phyloP scores from a whole-genome alignment of 225 moss, liverwort and hornwort species.

The Antitrichia curtipendula region DNA sequence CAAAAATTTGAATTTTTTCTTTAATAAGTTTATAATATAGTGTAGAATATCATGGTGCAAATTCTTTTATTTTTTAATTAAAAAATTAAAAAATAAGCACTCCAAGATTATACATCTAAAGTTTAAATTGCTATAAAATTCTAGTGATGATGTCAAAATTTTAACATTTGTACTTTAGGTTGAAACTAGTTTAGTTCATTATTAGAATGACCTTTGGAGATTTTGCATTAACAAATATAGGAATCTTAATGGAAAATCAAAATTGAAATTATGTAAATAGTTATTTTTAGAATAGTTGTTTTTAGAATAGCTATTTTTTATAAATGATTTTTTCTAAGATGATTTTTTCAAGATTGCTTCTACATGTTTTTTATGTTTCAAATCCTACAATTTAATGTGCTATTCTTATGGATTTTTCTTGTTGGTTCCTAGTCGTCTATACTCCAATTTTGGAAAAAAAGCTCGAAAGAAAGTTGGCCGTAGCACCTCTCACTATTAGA shows the following conservation, averaged over 20 bases:
- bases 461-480: background rate
- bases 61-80: fast-evolving
- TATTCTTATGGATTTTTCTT: fast-evolving
- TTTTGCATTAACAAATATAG: background rate
- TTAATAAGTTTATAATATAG: no score
- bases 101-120: background rate
- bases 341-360: background rate
- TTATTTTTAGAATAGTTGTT: no score
- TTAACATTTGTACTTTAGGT: background rate
- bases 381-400: background rate
- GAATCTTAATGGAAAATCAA: fast-evolving
- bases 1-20: background rate
- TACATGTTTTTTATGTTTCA: fast-evolving
- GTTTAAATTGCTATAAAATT: background rate
- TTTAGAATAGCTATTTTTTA: no score
- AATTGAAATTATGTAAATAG: background rate
- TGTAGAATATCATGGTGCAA: background rate
- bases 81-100: background rate
- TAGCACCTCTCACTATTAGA: background rate
- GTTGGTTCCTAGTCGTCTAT: fast-evolving
- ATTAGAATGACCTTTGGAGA: background rate
- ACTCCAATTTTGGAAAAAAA: background rate
- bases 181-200: background rate
- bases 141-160: background rate
- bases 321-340: no score